Percentiles rank a stretch among this genome's conserved stretches.
Evolutionary conservation across 192 early-diverging fungal genomes (phyloP).

Genomic region (Coemansia sp.): DNA sequence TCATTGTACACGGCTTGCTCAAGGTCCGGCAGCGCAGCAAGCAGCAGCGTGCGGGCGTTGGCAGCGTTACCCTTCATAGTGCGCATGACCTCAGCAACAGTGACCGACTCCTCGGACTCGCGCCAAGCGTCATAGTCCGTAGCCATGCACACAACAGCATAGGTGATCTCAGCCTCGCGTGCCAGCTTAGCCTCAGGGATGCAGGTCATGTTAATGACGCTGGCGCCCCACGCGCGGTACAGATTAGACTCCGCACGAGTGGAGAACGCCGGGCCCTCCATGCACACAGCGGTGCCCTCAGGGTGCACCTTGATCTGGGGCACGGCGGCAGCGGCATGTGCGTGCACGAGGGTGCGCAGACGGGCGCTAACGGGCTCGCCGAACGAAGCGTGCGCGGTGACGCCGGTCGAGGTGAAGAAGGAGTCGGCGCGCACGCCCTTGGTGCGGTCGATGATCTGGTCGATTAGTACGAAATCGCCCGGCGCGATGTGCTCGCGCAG

Average conservation of each 20-base stretch:
- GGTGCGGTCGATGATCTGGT: conserved; percentile 96
- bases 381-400: conserved; percentile 89
- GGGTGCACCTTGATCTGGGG: conserved; percentile 59
- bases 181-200: conserved; percentile 97
- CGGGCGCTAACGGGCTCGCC: conserved; percentile 87
- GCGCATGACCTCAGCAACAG: conserved; percentile 79
- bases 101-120: conserved; percentile 76
- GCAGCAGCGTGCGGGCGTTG: conserved; percentile 80
- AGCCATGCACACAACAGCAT: conserved; percentile 98
- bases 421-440: conserved; percentile 92
- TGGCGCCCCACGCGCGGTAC: conserved; percentile 91
- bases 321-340: conserved; percentile 56
- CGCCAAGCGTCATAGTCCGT: conserved; percentile 98
- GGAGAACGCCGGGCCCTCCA: conserved; percentile 98
- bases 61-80: conserved; percentile 82
- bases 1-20: too few species aligned
- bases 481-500: conserved; percentile 91
- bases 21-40: conserved; percentile 74
- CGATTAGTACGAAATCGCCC: conserved; percentile 91
- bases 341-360: conserved; percentile 72
- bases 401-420: conserved; percentile 89
- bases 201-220: conserved; percentile 97
- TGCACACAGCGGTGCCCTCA: conserved; percentile 88
- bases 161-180: conserved; percentile 96
- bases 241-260: conserved; percentile 96